phyloP scores from a whole-genome alignment of 345 rosid genomes.

The Hypericum androsaemum region DNA sequence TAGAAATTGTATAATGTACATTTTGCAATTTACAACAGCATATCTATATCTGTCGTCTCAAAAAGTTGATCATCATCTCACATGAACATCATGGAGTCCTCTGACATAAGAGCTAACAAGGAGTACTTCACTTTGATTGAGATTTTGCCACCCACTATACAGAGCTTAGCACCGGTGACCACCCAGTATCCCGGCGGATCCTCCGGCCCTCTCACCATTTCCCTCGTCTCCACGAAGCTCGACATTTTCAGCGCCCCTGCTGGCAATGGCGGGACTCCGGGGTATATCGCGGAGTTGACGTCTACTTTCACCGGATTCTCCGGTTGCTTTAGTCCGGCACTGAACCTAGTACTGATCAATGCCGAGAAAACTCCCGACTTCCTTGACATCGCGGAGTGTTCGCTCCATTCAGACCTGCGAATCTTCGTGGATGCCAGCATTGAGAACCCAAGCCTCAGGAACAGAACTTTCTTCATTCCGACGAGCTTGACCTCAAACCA shows the following conservation, averaged over 20 bases:
- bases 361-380: constrained; percentile 74
- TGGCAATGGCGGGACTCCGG: constrained; percentile 63
- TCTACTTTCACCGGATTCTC: constrained; percentile 47
- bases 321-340: constrained; percentile 32
- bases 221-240: constrained; percentile 78
- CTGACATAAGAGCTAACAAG: constrained; percentile 63
- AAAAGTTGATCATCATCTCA: constrained; percentile 9
- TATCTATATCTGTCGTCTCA: too few relatives aligned
- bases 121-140: constrained; percentile 76
- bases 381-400: constrained; percentile 47
- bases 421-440: constrained; percentile 47
- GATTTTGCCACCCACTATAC: constrained; percentile 64
- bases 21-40: too few relatives aligned
- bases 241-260: constrained; percentile 50
- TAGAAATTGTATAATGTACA: too few relatives aligned
- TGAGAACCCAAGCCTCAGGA: constrained; percentile 84
- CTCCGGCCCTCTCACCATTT: constrained; percentile 84
- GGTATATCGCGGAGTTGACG: constrained; percentile 78
- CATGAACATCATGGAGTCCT: constrained; percentile 56
- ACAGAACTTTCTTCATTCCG: constrained; percentile 79
- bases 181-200: constrained; percentile 93
- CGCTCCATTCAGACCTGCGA: constrained; percentile 83
- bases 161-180: constrained; percentile 85
- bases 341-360: constrained; percentile 60
- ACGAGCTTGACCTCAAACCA: constrained; percentile 83